Percentiles rank a stretch among this genome's conserved stretches.
These are phyloP conservation scores for Colletotrichum sp. DNA, from an alignment of 2,329 filamentous ascomycete species.

Conservation along the genomic window DNA sequence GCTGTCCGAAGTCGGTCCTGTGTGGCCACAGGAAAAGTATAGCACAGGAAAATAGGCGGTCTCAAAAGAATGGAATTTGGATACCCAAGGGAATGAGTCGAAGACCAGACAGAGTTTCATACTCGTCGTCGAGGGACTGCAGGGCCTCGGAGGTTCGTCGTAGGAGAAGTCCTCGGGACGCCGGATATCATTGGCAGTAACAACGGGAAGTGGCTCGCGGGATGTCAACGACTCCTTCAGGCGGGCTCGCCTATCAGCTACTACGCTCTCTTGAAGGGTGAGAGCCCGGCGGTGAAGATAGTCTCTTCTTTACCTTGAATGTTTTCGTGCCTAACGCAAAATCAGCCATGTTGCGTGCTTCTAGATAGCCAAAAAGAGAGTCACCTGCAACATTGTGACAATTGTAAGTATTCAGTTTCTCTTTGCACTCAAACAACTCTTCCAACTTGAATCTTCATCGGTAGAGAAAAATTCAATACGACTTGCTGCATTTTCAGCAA, in stretches of 20 bases:
- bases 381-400: not conserved
- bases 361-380: not conserved
- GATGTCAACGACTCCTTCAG: not conserved
- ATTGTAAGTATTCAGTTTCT: not conserved
- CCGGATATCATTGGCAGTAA: not conserved
- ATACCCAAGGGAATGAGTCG: too few relatives aligned
- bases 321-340: not conserved
- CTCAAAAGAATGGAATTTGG: too few relatives aligned
- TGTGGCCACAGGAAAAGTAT: too few relatives aligned
- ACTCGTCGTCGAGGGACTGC: not conserved
- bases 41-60: too few relatives aligned
- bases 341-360: not conserved
- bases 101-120: not conserved
- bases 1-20: too few relatives aligned
- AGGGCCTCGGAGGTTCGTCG: not conserved
- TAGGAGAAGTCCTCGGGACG: not conserved
- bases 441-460: too few relatives aligned
- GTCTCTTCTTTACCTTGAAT: not conserved
- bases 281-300: not conserved
- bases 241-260: not conserved
- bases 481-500: not conserved
- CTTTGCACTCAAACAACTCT: too few relatives aligned
- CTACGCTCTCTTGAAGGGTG: not conserved
- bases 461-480: too few relatives aligned
- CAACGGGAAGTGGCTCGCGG: not conserved